phyloP scores from a whole-genome alignment of 768 basidiomycete species.

The Candolleomyces aberdarensis region DNA sequence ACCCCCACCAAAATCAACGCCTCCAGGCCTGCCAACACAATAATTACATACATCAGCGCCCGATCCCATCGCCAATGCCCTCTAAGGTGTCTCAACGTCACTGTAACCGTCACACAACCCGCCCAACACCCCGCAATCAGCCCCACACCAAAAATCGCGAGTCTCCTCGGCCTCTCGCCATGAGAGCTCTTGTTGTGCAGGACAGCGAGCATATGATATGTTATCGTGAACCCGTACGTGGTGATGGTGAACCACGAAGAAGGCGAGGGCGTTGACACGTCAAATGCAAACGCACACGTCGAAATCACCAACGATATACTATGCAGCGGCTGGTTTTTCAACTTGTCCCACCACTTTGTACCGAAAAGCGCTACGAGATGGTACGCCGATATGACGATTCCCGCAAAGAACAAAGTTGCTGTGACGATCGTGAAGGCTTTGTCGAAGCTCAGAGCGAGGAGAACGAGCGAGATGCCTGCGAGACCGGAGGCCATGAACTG shows the following conservation, averaged over 20 bases:
- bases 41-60: background rate
- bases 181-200: background rate
- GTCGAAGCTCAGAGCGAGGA: background rate
- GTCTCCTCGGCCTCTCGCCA: background rate
- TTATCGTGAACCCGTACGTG: background rate
- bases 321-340: background rate
- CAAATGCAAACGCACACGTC: background rate
- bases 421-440: background rate
- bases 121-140: background rate
- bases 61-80: background rate
- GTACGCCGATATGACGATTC: background rate
- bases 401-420: background rate
- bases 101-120: background rate
- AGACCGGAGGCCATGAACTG: slow-evolving; percentile 3
- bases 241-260: slow-evolving; percentile 1
- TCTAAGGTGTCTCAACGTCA: background rate
- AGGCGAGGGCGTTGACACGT: background rate
- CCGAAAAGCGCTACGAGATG: background rate
- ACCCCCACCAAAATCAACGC: background rate
- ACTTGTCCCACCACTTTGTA: background rate
- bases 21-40: background rate
- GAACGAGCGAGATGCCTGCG: background rate
- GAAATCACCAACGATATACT: background rate
- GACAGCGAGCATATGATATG: slow-evolving; percentile 1
- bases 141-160: background rate